A percentile compares a stretch with the other conserved stretches of the same genome.
Conservation (phyloP, 805 yeast genomes). For the Yarrowia deformans region DNA sequence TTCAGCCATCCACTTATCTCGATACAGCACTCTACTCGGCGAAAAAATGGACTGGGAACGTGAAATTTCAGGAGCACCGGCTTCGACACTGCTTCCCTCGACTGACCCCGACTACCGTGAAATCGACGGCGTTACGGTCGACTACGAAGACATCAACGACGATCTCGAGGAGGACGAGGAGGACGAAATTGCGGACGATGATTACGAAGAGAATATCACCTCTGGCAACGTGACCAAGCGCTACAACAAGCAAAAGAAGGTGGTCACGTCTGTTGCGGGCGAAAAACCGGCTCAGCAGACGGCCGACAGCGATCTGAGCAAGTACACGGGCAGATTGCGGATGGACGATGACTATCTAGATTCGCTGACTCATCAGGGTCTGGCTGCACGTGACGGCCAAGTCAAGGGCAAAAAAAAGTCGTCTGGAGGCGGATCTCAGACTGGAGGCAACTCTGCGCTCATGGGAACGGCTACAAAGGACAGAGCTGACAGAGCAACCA, state of each 20-base stretch:
- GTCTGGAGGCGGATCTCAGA: conserved; percentile 44
- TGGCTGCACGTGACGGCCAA: conserved; percentile 29
- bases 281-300: background rate
- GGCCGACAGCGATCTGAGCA: conserved; percentile 38
- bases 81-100: conserved; percentile 8
- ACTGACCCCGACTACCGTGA: conserved; percentile 11
- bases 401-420: conserved; percentile 35
- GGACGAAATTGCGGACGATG: background rate
- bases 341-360: conserved; percentile 44
- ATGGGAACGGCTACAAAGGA: conserved; percentile 54
- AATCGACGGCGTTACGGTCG: conserved; percentile 27
- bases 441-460: conserved; percentile 41
- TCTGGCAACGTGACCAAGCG: conserved; percentile 33
- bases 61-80: background rate
- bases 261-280: background rate
- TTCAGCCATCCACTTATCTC: background rate
- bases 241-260: conserved; percentile 35
- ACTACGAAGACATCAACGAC: conserved; percentile 7
- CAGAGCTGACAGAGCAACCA: conserved; percentile 93
- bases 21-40: too few species aligned
- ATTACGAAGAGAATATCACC: conserved; percentile 20
- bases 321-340: conserved; percentile 43
- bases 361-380: conserved; percentile 36
- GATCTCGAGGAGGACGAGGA: background rate
- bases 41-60: conserved; percentile 20